Percentiles rank a stretch among this genome's conserved stretches.
These are phyloP conservation scores for Corinectria fuckeliana DNA, from an alignment of 2,329 filamentous ascomycete species.

Conservation along the genomic window DNA sequence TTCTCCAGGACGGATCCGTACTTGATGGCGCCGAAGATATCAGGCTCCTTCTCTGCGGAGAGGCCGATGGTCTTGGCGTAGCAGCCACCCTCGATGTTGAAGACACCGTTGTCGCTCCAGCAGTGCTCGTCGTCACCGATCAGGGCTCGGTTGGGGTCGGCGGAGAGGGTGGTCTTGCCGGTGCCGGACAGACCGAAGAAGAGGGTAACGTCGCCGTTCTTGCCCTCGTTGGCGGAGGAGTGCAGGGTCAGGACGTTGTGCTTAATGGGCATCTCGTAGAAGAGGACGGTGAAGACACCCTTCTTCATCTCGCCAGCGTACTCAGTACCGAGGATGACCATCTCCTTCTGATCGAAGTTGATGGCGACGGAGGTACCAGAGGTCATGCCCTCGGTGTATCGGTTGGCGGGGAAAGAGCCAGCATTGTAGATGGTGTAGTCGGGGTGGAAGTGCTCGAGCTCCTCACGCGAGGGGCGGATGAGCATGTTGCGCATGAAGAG, in stretches of 20 bases:
- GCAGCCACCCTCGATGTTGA: conserved; percentile 99
- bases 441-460: conserved; percentile 96
- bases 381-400: conserved; percentile 98
- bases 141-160: conserved; percentile 92
- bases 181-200: conserved; percentile 99
- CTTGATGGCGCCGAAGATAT: conserved; percentile 94
- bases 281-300: conserved; percentile 97
- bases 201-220: conserved; percentile 93
- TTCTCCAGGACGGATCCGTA: conserved; percentile 99
- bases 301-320: conserved; percentile 89
- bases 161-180: conserved; percentile 97
- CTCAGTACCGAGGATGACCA: conserved; percentile 99
- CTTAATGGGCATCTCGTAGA: conserved; percentile 99
- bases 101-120: conserved; percentile 95
- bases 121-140: conserved; percentile 99
- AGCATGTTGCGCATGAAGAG: conserved; percentile 99
- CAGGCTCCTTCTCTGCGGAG: conserved; percentile 97
- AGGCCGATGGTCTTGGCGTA: conserved; percentile 99
- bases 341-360: conserved; percentile 99
- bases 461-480: conserved; percentile 88
- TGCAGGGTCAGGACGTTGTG: conserved; percentile 98
- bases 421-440: conserved; percentile 99
- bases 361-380: conserved; percentile 97
- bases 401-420: conserved; percentile 96
- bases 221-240: conserved; percentile 97